phyloP scores from a whole-genome alignment of 2,329 filamentous ascomycete species.

The Graphilbum ipis-grandicollis region DNA sequence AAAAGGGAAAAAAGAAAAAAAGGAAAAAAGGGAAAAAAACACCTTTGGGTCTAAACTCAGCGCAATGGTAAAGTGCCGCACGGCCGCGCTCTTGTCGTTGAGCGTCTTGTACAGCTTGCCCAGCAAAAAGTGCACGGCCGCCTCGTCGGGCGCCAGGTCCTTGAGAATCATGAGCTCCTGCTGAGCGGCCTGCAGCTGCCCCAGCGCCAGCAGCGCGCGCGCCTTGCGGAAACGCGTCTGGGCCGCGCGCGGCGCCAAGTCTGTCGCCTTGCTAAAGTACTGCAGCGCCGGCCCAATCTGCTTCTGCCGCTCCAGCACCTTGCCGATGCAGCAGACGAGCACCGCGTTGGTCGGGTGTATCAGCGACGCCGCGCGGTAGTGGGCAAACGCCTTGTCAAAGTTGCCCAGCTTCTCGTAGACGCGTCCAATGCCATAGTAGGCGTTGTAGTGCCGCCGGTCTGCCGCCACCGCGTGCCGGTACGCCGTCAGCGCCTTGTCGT shows the following conservation, averaged over 20 bases:
- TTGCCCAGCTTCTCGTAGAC: constrained; percentile 85
- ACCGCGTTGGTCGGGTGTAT: constrained; percentile 94
- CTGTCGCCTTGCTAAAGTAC: constrained; percentile 68
- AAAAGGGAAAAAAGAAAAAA: not conserved
- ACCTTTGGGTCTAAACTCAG: constrained; percentile 95
- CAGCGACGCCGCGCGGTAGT: constrained; percentile 71
- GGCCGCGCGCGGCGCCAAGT: constrained; percentile 63
- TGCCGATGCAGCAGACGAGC: constrained; percentile 79
- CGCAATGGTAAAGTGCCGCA: constrained; percentile 86
- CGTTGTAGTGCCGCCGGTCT: constrained; percentile 85
- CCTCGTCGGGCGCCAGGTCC: constrained; percentile 82
- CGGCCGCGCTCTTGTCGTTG: constrained; percentile 60
- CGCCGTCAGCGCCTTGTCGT: constrained; percentile 77
- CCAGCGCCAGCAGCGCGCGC: constrained; percentile 63
- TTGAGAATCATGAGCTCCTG: constrained; percentile 76
- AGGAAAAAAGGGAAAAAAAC: constrained; percentile 13
- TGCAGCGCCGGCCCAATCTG: constrained; percentile 61
- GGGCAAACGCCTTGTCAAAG: constrained; percentile 76
- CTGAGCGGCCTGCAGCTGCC: constrained; percentile 53
- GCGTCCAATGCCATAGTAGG: constrained; percentile 78
- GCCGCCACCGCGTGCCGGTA: constrained; percentile 77
- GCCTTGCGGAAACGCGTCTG: constrained; percentile 89
- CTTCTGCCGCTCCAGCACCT: constrained; percentile 76
- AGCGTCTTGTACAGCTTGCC: constrained; percentile 65
- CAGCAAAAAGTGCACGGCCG: constrained; percentile 87